Evolutionary conservation across 177 flowering plant genomes (phyloP), one percentile per base, ranked within the genome.

Genomic region (Vitis hybrid): DNA sequence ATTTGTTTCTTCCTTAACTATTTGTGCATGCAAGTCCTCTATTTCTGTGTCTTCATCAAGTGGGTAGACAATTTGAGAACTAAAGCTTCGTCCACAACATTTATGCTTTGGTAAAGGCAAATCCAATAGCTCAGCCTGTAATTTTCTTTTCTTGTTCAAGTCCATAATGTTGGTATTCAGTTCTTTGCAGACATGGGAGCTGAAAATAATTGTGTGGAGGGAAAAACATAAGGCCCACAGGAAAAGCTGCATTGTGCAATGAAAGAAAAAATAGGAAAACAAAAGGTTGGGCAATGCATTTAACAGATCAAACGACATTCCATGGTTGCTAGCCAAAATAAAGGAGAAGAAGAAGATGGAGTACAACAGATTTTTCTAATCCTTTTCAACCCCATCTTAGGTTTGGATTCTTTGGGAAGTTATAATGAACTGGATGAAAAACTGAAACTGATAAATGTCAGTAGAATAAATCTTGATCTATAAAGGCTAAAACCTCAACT

Each of bases 71-170:
- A 50, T 39, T 29, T 75, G 77, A 26, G 66, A 74, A 31, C 64
- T n/a, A 59, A 69, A 57, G 62, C 58, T 59, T 60, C 63, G 62
- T 59, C 67, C 71, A 50, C 69, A 61, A 68, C 86, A 82, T 55
- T 69, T 82, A 56, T 85, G 89, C 76, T 91, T 93, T 19, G 87
- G 70, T 10, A 70, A 26, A n/a, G 92, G 97, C 74, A 76, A 61
- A 63, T 65, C 86, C 69, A 80, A 68, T 33, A 72, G 81, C 62
- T 82, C 87, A 56, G 76, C 83, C 66, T 78, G 80, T 29, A 84
- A 73, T 81, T 91, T 88, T 70, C 93, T 82, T 77, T 88, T 87
- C 83, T 80, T 87, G 70, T 60, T 82, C 70, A 79, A 63, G 67
- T 75, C 77, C 14, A 50, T 31, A 51, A 53, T 12, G 53, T 65